Conservation (phyloP, 352 stramenopile genomes). For the Phytophthora cryptogea region DNA sequence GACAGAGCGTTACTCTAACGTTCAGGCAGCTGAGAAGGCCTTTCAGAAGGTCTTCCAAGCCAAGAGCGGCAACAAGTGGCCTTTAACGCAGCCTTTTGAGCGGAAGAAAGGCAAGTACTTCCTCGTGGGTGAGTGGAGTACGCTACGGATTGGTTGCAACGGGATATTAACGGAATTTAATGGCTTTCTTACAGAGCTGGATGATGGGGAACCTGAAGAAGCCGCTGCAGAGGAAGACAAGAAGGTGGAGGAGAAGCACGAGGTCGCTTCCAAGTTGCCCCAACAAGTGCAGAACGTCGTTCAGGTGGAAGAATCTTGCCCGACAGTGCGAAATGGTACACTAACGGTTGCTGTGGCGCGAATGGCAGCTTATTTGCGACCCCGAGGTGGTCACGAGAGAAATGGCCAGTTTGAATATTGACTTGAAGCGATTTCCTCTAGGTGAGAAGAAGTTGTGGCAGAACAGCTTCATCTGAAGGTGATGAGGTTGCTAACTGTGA, state of each 20-base stretch:
- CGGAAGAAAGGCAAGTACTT: slow-evolving; percentile 66
- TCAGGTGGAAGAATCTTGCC: slow-evolving; percentile 20
- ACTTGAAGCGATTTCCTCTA: slow-evolving; percentile 58
- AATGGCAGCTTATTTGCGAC: slow-evolving; percentile 52
- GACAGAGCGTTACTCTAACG: slow-evolving; percentile 12
- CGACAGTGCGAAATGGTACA: too few species aligned
- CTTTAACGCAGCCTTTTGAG: slow-evolving; percentile 43
- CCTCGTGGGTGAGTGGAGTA: slow-evolving; percentile 52
- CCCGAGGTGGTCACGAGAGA: slow-evolving; percentile 51
- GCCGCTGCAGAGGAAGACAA: slow-evolving; percentile 20
- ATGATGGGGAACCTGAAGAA: slow-evolving; percentile 41
- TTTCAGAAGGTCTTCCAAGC: slow-evolving; percentile 59
- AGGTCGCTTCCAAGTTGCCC: slow-evolving; percentile 32
- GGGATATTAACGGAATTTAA: slow-evolving; percentile 1
- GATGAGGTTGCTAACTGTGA: not conserved
- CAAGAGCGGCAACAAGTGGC: slow-evolving; percentile 73
- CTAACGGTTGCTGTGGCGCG: too few species aligned
- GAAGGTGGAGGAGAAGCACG: slow-evolving; percentile 36
- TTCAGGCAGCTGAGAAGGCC: slow-evolving; percentile 37
- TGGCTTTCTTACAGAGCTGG: slow-evolving; percentile 32
- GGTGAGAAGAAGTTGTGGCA: slow-evolving; percentile 17
- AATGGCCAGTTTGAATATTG: slow-evolving; percentile 51
- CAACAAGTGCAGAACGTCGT: slow-evolving; percentile 44
- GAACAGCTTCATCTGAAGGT: too few species aligned
- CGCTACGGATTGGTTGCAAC: not conserved